Percentiles rank a stretch among this genome's conserved stretches.
These are phyloP conservation scores for Russula lepida DNA, from an alignment of 768 basidiomycete genomes.

Conservation along the genomic window DNA sequence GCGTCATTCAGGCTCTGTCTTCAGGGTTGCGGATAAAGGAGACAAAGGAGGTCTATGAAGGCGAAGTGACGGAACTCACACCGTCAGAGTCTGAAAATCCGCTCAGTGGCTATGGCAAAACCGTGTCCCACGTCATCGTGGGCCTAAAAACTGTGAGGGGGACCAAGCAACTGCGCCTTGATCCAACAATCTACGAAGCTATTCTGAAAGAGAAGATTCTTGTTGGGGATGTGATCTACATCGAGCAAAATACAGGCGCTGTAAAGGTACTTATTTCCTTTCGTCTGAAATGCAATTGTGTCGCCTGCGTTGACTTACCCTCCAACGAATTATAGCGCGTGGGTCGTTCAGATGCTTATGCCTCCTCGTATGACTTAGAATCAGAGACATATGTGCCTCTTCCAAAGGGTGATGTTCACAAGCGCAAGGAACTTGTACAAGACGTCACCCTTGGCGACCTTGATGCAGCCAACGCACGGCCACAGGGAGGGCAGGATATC, in stretches of 20 bases:
- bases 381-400: slow-evolving; percentile 97
- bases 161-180: slow-evolving; percentile 89
- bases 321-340: slow-evolving; percentile 55
- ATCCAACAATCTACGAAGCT: slow-evolving; percentile 93
- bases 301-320: not conserved
- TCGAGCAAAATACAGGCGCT: slow-evolving; percentile 88
- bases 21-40: slow-evolving; percentile 95
- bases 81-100: slow-evolving; percentile 97
- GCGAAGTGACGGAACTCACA: slow-evolving; percentile 95
- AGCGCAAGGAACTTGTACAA: slow-evolving; percentile 91
- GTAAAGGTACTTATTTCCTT: slow-evolving; percentile 63
- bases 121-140: slow-evolving; percentile 94
- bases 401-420: slow-evolving; percentile 95
- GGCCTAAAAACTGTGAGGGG: slow-evolving; percentile 83
- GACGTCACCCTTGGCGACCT: slow-evolving; percentile 92
- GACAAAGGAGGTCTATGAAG: slow-evolving; percentile 98
- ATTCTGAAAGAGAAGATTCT: slow-evolving; percentile 96
- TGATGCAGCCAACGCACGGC: slow-evolving; percentile 93
- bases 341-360: slow-evolving; percentile 94
- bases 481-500: slow-evolving; percentile 95
- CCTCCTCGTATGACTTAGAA: slow-evolving; percentile 94
- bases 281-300: not conserved
- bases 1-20: slow-evolving; percentile 8
- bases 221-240: slow-evolving; percentile 94
- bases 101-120: slow-evolving; percentile 95